Conservation (phyloP, 2,329 filamentous ascomycete genomes). For the Epichloe brachyelytri region DNA sequence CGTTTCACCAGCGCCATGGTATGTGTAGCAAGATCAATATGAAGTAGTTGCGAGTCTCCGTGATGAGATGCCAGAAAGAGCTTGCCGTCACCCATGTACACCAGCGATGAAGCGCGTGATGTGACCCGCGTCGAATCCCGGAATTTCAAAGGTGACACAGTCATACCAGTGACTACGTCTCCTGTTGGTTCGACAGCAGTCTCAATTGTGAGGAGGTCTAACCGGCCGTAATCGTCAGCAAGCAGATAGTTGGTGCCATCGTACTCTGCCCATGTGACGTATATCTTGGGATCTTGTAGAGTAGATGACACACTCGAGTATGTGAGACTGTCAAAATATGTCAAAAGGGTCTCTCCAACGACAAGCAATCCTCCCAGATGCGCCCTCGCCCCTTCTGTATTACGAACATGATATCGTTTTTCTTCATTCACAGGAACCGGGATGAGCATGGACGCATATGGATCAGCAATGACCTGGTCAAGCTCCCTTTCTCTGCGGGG, state of each 20-base stretch:
- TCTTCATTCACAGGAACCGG: slow-evolving; percentile 45
- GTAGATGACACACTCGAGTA: slow-evolving; percentile 51
- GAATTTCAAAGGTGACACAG: slow-evolving; percentile 37
- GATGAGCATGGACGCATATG: slow-evolving; percentile 47
- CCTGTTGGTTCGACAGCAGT: slow-evolving; percentile 51
- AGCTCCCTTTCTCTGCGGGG: slow-evolving; percentile 41
- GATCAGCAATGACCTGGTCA: slow-evolving; percentile 38
- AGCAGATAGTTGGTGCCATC: slow-evolving; percentile 76
- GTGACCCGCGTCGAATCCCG: slow-evolving; percentile 28
- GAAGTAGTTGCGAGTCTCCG: slow-evolving; percentile 77
- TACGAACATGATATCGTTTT: slow-evolving; percentile 48
- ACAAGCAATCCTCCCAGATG: slow-evolving; percentile 59
- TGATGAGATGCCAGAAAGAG: slow-evolving; percentile 87
- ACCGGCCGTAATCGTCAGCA: slow-evolving; percentile 76
- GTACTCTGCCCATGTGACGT: slow-evolving; percentile 81
- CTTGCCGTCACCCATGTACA: slow-evolving; percentile 61
- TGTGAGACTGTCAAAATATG: slow-evolving; percentile 71
- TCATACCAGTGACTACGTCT: slow-evolving; percentile 58
- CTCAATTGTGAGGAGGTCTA: slow-evolving; percentile 75
- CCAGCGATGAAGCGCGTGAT: slow-evolving; percentile 63
- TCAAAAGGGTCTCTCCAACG: slow-evolving; percentile 67
- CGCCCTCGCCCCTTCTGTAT: slow-evolving; percentile 38
- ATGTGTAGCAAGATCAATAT: slow-evolving; percentile 30
- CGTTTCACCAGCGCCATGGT: slow-evolving; percentile 58
- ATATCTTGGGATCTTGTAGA: slow-evolving; percentile 66